Percentiles rank a stretch among this genome's conserved stretches.
Evolutionary conservation across 768 basidiomycete species (phyloP).

Genomic region (Kwoniella mangroviensis): DNA sequence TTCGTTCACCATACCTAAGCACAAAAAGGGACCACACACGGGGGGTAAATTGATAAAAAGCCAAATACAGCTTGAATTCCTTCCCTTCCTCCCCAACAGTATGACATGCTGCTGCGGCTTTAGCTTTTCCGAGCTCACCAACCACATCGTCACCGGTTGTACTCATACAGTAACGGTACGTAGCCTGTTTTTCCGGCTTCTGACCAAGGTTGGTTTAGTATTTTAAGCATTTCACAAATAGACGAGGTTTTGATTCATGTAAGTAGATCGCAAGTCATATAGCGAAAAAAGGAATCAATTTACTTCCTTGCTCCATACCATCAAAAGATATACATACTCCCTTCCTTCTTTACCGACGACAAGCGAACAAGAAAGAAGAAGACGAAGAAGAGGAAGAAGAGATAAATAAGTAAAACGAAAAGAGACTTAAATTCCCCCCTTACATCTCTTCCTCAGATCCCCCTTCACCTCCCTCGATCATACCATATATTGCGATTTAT

Average conservation of each 20-base stretch:
- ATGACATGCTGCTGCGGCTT: background rate
- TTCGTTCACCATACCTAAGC: background rate
- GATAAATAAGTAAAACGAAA: slow-evolving; percentile 1
- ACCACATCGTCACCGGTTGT: background rate
- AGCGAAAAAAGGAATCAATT: background rate
- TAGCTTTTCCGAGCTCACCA: background rate
- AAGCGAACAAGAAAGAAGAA: background rate
- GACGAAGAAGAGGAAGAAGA: background rate
- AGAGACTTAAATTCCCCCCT: slow-evolving; percentile 6
- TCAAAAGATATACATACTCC: slow-evolving; percentile 4
- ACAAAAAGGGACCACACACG: background rate
- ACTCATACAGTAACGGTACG: too few relatives aligned
- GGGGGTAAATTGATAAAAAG: background rate
- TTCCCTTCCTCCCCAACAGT: background rate
- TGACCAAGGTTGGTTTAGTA: background rate
- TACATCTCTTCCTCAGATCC: background rate
- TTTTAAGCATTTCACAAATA: background rate
- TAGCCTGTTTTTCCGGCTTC: slow-evolving; percentile 15
- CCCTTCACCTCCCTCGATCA: background rate
- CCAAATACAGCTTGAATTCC: slow-evolving; percentile 5
- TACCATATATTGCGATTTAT: too few relatives aligned
- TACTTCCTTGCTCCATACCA: background rate
- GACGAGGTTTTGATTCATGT: too few relatives aligned
- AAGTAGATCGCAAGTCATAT: background rate
- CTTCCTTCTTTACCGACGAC: slow-evolving; percentile 7